Percentiles rank a stretch among this genome's conserved stretches.
phyloP scores from a whole-genome alignment of 2,329 filamentous ascomycete genomes.

The Hansfordia pulvinata region DNA sequence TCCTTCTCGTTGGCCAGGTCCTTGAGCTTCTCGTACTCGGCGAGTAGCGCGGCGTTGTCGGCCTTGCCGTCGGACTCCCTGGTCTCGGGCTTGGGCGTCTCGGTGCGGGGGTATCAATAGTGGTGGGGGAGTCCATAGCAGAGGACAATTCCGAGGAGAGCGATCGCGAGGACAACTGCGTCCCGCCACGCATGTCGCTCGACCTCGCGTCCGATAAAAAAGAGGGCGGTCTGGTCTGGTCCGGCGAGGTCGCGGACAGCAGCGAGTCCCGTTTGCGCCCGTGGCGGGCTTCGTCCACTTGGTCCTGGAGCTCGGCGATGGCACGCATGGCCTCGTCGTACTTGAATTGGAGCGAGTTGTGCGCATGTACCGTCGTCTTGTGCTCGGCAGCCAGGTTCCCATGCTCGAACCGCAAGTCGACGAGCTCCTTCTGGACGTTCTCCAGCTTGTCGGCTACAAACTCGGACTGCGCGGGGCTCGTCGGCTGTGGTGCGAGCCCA shows the following conservation, averaged over 20 bases:
- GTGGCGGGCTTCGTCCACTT: conserved; percentile 65
- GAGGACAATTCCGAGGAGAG: conserved; percentile 90
- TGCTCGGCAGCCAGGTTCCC: conserved; percentile 77
- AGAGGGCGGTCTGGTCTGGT: conserved; percentile 52
- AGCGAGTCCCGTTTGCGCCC: conserved; percentile 41
- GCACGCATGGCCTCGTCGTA: conserved; percentile 81
- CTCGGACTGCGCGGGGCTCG: conserved; percentile 66
- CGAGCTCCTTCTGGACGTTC: conserved; percentile 77
- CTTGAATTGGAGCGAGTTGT: conserved; percentile 69
- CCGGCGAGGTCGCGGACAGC: conserved; percentile 35
- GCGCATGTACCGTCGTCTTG: conserved; percentile 69
- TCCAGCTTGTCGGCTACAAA: conserved; percentile 91
- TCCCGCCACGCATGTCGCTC: conserved; percentile 53
- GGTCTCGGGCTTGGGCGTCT: conserved; percentile 30
- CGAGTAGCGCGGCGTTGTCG: conserved; percentile 30
- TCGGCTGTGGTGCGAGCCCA: too few relatives aligned
- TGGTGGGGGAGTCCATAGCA: conserved; percentile 61
- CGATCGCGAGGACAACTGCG: conserved; percentile 70
- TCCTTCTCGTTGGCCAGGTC: conserved; percentile 65
- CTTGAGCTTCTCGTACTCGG: conserved; percentile 61
- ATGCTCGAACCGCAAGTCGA: conserved; percentile 82
- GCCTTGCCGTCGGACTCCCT: conserved; percentile 23
- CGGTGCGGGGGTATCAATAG: conserved; percentile 44
- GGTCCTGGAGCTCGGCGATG: conserved; percentile 74
- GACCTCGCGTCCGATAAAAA: conserved; percentile 71